Evolutionary conservation across 495 filamentous ascomycete species (phyloP).

Genomic region (Zalerion maritima): DNA sequence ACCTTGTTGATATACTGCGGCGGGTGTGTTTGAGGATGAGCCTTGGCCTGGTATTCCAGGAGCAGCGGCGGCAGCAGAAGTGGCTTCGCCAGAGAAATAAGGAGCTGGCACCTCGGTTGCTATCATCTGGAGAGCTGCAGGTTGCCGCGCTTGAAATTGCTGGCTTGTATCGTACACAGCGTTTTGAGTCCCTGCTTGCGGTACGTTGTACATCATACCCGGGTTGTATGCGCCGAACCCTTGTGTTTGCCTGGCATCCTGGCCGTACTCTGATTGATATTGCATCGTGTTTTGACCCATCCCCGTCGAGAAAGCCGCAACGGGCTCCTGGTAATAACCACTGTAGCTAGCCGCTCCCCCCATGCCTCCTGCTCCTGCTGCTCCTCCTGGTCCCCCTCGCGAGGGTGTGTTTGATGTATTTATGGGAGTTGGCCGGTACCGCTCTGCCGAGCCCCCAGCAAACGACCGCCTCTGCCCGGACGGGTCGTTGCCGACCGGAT

Average conservation of each 20-base stretch:
- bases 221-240: conserved; percentile 36
- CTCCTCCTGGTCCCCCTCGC: background rate
- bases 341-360: conserved; percentile 35
- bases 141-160: conserved; percentile 65
- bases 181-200: conserved; percentile 49
- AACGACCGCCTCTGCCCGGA: conserved; percentile 27
- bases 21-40: conserved; percentile 22
- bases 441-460: conserved; percentile 25
- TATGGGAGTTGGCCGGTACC: conserved; percentile 31
- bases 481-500: conserved; percentile 24
- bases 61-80: conserved; percentile 44
- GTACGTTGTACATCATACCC: conserved; percentile 68
- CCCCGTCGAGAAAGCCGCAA: conserved; percentile 31
- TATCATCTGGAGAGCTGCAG: conserved; percentile 69
- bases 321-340: conserved; percentile 39
- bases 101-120: conserved; percentile 49
- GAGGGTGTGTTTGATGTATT: conserved; percentile 21
- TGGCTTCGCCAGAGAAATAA: conserved; percentile 65
- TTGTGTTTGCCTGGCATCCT: conserved; percentile 36
- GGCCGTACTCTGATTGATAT: conserved; percentile 39
- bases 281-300: conserved; percentile 34
- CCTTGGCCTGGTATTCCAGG: conserved; percentile 22
- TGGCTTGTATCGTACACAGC: conserved; percentile 64
- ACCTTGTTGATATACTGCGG: conserved; percentile 37
- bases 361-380: conserved; percentile 23